A percentile compares a stretch with the other conserved stretches of the same genome.
Evolutionary conservation across 257 asterid genomes (phyloP).

Genomic region (Nicotiana noctiflora): DNA sequence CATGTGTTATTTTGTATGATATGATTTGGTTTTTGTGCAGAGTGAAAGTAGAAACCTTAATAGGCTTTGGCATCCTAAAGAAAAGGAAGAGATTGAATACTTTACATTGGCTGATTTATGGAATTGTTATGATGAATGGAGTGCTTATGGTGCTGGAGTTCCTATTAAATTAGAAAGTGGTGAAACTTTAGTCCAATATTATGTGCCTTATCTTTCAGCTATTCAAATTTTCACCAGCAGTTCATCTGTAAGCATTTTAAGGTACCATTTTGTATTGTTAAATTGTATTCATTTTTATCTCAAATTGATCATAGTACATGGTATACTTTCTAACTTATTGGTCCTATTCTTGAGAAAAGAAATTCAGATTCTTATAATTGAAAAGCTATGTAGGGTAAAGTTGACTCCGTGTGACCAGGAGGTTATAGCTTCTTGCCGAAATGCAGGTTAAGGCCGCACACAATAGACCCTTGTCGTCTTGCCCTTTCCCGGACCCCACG

Average conservation of each 20-base stretch:
- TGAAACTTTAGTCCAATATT: slow-evolving; percentile 65
- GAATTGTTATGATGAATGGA: slow-evolving; percentile 83
- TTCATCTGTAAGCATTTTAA: slow-evolving; percentile 54
- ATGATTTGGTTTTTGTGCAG: slow-evolving; percentile 22
- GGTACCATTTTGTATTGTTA: slow-evolving; percentile 34
- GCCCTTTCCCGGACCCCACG: too few species aligned
- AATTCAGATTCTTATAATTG: neutral
- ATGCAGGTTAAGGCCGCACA: too few species aligned
- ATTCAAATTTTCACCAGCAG: slow-evolving; percentile 85
- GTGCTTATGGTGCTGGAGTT: slow-evolving; percentile 96
- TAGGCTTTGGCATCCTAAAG: slow-evolving; percentile 92
- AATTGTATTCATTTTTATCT: neutral
- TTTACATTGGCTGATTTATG: slow-evolving; percentile 82
- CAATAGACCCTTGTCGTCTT: too few species aligned
- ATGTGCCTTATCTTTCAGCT: slow-evolving; percentile 91
- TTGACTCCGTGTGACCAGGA: too few species aligned
- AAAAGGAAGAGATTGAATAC: slow-evolving; percentile 72
- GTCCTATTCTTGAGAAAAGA: neutral
- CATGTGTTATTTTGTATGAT: neutral
- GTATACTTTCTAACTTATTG: neutral
- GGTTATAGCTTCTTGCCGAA: too few species aligned
- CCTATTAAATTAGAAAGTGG: slow-evolving; percentile 62
- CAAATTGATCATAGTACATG: neutral
- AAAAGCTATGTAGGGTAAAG: too few species aligned
- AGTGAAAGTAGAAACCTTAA: slow-evolving; percentile 74